Percentiles rank a stretch among this genome's conserved stretches.
Conservation (phyloP, 2,329 filamentous ascomycete species). For the Fusarium hostae region DNA sequence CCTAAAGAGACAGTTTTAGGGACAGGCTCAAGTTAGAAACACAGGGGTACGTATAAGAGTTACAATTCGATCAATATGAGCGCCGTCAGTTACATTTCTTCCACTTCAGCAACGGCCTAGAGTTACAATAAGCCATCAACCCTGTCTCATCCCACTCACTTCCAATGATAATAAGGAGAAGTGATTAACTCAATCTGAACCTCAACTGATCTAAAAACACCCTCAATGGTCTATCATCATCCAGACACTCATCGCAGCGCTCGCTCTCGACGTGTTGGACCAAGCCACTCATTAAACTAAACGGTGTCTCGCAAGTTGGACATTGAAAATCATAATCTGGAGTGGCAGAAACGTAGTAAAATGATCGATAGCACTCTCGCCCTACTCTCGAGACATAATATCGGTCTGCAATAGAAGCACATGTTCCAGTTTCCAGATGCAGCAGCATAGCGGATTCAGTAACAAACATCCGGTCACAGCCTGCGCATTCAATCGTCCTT, state of each 20-base stretch:
- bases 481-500: not conserved
- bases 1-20: not conserved
- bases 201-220: not conserved
- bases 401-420: not conserved
- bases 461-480: not conserved
- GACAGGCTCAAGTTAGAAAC: too few relatives aligned
- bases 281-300: not conserved
- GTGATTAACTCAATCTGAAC: not conserved
- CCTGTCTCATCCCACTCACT: not conserved
- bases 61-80: not conserved
- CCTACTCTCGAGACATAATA: not conserved
- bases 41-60: not conserved
- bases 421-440: not conserved
- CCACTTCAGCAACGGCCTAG: not conserved
- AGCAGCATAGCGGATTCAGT: not conserved
- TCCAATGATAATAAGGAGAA: not conserved
- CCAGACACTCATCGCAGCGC: not conserved
- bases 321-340: not conserved
- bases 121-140: not conserved
- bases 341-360: not conserved
- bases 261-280: not conserved
- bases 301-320: not conserved
- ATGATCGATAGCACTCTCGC: not conserved
- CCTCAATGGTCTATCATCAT: not conserved
- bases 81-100: not conserved